Evolutionary conservation across 2,329 filamentous ascomycete species (phyloP).

Genomic region (Colletotrichum shisoi): DNA sequence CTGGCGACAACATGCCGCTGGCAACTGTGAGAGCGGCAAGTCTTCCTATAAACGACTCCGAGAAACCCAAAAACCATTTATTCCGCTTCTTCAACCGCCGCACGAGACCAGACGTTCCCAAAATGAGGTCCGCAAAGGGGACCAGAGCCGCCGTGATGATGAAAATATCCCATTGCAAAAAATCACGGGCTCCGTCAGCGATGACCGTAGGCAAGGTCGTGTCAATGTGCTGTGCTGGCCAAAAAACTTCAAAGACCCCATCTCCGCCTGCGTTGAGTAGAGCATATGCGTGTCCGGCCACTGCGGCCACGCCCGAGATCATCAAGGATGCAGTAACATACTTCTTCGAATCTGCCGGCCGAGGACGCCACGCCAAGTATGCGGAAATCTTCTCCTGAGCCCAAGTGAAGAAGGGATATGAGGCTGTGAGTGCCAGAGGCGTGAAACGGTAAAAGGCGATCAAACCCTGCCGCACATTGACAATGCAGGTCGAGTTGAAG

Average conservation of each 20-base stretch:
- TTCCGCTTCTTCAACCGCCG: not conserved
- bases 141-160: slow-evolving; percentile 18
- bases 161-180: slow-evolving; percentile 15
- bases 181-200: slow-evolving; percentile 18
- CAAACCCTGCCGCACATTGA: not conserved
- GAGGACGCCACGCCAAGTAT: not conserved
- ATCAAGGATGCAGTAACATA: slow-evolving; percentile 1
- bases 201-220: not conserved
- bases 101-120: not conserved
- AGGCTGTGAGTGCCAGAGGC: not conserved
- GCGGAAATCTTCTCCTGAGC: not conserved
- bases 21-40: not conserved
- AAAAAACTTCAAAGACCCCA: not conserved
- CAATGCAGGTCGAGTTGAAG: not conserved
- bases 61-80: not conserved
- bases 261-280: not conserved
- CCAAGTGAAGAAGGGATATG: not conserved
- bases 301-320: not conserved
- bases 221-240: not conserved
- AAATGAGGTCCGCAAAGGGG: slow-evolving; percentile 3
- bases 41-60: not conserved
- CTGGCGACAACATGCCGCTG: not conserved
- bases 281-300: slow-evolving; percentile 9
- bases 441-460: slow-evolving; percentile 22
- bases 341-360: not conserved